Base-by-base conservation (phyloP, 345 rosid species). In the Salix viminalis region DNA sequence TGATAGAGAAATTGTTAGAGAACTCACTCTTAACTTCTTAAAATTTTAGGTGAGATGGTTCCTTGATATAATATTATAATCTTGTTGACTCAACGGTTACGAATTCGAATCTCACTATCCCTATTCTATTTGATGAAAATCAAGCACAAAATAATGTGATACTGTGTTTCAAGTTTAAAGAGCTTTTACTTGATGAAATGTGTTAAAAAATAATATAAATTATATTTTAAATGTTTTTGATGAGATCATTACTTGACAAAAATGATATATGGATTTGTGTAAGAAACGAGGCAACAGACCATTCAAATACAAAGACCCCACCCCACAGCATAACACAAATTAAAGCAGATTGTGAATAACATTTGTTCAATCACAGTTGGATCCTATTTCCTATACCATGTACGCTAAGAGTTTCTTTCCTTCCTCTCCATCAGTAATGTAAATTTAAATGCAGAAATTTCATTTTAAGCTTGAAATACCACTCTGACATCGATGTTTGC, bases 151-250 rank as follows among this genome's bases (percentile, higher is more conserved):
- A 1, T 32, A 32, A 0, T 32, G 4, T 32, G 2, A 32, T 0
- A 4, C 5, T 32, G 5, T 0, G 5, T 32, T 32, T 32, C 34
- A 32, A 32, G 5, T 0, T 4, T 0, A 32, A 32, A 32, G 5
- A 32, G 0, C 5, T 32, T 32, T 32, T 0, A 32, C 0, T 32
- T 4, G 0, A 32, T 32, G 0, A 32, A 0, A 4, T 32, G 0
- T 32, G 0, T 32, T 32, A 32, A 0, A 32, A 4, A 32, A 32
- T 32, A 32, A 32, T 32, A 32, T 32, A 32, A 32, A 32, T 32
- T 0, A 32, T 32, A 32, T 32, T 32, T 0, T 30, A 4, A 0
- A 2, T 30, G 0, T 32, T 3, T 30, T 30, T 0, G 4, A 30
- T 30, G 32, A 30, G 4, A 30, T 30, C 4, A 3, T 30, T 30